Conservation (phyloP, 2,329 filamentous ascomycete genomes). For the Talaromyces albobiverticillius region DNA sequence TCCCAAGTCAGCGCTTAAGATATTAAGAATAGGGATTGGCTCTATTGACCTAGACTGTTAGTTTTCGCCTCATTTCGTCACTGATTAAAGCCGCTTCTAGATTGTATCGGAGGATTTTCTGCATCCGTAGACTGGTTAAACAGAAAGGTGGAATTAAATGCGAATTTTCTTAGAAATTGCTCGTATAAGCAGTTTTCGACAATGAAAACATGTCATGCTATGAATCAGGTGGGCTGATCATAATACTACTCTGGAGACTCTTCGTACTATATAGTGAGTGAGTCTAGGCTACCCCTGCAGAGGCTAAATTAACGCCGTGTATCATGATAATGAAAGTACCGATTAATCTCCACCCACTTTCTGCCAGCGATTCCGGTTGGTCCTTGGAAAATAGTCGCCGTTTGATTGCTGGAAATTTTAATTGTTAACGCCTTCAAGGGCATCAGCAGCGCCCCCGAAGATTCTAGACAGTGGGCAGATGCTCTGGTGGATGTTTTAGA, state of each 20-base stretch:
- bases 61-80: not conserved
- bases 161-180: too few species aligned
- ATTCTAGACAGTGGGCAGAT: too few species aligned
- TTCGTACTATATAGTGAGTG: not conserved
- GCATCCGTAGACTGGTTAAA: too few species aligned
- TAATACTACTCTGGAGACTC: not conserved
- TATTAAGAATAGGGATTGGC: not conserved
- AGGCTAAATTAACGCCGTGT: conserved; percentile 11
- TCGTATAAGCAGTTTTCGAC: too few species aligned
- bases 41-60: not conserved
- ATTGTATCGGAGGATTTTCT: too few species aligned
- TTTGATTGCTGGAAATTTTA: conserved; percentile 2
- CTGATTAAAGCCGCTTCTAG: not conserved
- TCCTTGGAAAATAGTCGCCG: not conserved
- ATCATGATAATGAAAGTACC: conserved; percentile 11
- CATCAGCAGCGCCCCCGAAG: not conserved
- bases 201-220: too few species aligned
- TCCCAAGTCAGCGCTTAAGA: not conserved
- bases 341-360: conserved; percentile 5
- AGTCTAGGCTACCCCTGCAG: not conserved
- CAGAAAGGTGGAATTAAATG: too few species aligned
- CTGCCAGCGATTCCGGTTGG: not conserved
- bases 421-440: too few species aligned
- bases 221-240: too few species aligned
- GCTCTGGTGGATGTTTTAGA: too few species aligned